Evolutionary conservation across 495 filamentous ascomycete species (phyloP).

Genomic region (Entonaema liquescens): DNA sequence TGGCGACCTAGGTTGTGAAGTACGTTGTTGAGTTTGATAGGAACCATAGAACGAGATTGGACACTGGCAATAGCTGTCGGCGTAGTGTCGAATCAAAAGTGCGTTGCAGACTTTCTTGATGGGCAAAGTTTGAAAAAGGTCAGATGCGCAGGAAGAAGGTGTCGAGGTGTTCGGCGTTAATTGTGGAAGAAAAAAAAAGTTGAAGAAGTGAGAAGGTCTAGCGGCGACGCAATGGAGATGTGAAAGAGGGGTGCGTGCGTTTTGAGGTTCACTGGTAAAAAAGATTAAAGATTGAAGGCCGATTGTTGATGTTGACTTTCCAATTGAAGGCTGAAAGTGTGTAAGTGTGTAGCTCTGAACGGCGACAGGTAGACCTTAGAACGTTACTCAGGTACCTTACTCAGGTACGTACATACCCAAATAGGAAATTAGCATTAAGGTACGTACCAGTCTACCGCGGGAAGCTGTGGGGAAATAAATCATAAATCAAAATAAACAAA

Average conservation of each 20-base stretch:
- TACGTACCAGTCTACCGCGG: constrained; percentile 13
- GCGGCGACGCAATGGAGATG: not conserved
- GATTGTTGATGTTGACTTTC: constrained; percentile 41
- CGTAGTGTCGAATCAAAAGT: not conserved
- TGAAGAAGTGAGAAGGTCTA: not conserved
- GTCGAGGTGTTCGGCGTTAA: not conserved
- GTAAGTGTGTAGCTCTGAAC: not conserved
- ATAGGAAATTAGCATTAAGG: constrained; percentile 25
- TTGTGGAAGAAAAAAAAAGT: not conserved
- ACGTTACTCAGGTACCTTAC: no score
- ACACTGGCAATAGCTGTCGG: constrained; percentile 2
- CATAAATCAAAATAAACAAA: constrained; percentile 43
- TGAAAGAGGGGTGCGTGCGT: constrained; percentile 6
- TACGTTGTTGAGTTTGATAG: not conserved
- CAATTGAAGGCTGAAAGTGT: not conserved
- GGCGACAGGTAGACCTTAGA: not conserved
- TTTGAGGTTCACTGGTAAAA: constrained; percentile 5
- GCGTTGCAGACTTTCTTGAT: not conserved
- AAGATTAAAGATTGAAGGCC: not conserved
- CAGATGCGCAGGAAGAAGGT: not conserved
- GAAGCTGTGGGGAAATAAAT: constrained; percentile 31
- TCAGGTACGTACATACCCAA: constrained; percentile 11
- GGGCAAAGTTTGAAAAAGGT: not conserved
- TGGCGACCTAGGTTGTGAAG: not conserved
- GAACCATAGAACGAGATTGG: not conserved